Conservation (phyloP, 2,329 filamentous ascomycete species). For the Aspergillus arachidicola region DNA sequence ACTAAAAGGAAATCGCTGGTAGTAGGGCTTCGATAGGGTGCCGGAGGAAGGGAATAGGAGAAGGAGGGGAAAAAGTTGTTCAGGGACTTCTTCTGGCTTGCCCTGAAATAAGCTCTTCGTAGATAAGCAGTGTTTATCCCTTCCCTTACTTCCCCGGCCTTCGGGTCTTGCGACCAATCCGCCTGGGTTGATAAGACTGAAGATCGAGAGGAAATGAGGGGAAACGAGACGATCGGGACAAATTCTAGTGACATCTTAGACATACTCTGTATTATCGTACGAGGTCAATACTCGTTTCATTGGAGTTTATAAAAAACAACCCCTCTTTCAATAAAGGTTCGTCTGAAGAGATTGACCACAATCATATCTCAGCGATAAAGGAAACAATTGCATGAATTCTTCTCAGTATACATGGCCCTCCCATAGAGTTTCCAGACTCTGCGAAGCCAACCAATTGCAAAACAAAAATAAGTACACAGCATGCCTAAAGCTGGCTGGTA, state of each 20-base stretch:
- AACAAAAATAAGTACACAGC: not conserved
- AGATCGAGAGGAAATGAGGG: not conserved
- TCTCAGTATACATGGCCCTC: not conserved
- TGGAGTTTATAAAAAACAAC: too few species aligned
- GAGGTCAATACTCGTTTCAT: too few species aligned
- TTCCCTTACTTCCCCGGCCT: not conserved
- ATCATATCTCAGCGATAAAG: not conserved
- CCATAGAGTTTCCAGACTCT: slow-evolving; percentile 12
- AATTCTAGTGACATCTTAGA: not conserved
- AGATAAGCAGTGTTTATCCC: not conserved
- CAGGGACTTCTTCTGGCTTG: too few species aligned
- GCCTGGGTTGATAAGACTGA: not conserved
- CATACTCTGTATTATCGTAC: too few species aligned
- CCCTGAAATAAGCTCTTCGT: not conserved
- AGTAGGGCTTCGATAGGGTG: not conserved
- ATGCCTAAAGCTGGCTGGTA: slow-evolving; percentile 1
- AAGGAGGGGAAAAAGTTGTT: too few species aligned
- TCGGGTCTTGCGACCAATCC: not conserved
- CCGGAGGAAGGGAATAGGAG: too few species aligned
- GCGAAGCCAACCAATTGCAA: slow-evolving; percentile 3
- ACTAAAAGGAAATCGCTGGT: not conserved
- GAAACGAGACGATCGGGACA: not conserved
- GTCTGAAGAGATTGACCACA: not conserved
- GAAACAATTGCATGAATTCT: not conserved
- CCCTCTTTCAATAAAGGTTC: too few species aligned